Percentiles rank a stretch among this genome's conserved stretches.
Evolutionary conservation across 805 yeast species (phyloP).

Genomic region (Priceomyces haplophilus): DNA sequence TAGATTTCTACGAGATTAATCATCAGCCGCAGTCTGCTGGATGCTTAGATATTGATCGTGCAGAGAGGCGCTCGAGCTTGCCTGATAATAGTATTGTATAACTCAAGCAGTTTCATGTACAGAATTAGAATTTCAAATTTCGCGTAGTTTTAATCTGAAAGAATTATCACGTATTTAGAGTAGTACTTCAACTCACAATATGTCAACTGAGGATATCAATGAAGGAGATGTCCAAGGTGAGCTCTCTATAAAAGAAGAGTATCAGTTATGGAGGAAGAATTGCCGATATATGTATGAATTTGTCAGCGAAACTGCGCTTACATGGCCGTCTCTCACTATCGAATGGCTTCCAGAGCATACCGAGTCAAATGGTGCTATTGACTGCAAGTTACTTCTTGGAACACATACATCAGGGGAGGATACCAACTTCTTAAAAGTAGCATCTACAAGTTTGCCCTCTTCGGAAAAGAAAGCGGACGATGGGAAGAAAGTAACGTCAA

Average conservation of each 20-base stretch:
- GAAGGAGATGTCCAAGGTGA: conserved; percentile 26
- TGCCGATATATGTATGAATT: conserved; percentile 81
- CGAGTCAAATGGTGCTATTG: conserved; percentile 27
- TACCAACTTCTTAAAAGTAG: conserved; percentile 62
- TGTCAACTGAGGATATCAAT: conserved; percentile 2
- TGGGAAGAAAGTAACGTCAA: conserved; percentile 41
- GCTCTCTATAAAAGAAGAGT: conserved; percentile 58
- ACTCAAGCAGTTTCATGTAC: not conserved
- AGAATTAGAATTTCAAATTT: not conserved
- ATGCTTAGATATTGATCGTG: conserved; percentile 10
- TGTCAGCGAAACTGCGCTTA: conserved; percentile 72
- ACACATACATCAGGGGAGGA: conserved; percentile 75
- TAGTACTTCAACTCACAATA: no score
- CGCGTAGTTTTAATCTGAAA: not conserved
- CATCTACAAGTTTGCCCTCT: conserved; percentile 55
- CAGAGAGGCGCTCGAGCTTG: conserved; percentile 8
- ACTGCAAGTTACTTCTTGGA: conserved; percentile 58
- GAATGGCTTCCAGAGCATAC: conserved; percentile 64
- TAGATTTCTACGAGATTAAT: conserved; percentile 31
- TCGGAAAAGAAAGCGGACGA: conserved; percentile 16
- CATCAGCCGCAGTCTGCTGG: not conserved
- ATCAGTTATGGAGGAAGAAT: conserved; percentile 76
- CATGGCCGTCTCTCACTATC: conserved; percentile 79
- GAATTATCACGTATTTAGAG: no score
- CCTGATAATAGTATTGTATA: conserved; percentile 6